Evolutionary conservation across 345 rosid species (phyloP).

Genomic region (Brassica incana): DNA sequence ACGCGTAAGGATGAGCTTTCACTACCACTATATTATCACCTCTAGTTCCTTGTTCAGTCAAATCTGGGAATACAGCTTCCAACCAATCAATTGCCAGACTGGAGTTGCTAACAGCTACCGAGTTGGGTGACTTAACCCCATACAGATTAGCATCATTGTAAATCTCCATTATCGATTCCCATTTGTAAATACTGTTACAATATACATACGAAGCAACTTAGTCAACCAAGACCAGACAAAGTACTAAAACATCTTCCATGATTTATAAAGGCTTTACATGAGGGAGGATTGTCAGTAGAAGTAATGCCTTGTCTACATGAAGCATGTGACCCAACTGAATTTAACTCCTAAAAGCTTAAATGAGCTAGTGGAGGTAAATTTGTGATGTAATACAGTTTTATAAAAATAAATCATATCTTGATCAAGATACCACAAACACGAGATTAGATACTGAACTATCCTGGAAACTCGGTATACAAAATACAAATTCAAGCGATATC

Average conservation of each 20-base stretch:
- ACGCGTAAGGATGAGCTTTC: slow-evolving; percentile 72
- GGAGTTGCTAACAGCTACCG: slow-evolving; percentile 67
- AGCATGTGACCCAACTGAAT: not conserved
- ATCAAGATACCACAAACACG: not conserved
- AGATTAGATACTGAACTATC: not conserved
- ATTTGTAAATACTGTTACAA: slow-evolving; percentile 66
- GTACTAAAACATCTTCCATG: slow-evolving; percentile 17
- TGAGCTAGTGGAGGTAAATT: not conserved
- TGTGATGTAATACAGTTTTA: slow-evolving; percentile 2
- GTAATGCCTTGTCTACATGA: not conserved
- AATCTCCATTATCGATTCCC: slow-evolving; percentile 83
- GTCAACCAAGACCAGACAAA: slow-evolving; percentile 23
- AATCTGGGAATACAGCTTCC: slow-evolving; percentile 88
- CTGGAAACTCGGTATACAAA: not conserved
- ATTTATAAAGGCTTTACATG: not conserved
- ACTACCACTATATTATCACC: slow-evolving; percentile 47
- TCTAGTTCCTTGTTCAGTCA: slow-evolving; percentile 55
- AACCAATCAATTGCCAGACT: slow-evolving; percentile 85
- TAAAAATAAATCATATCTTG: not conserved
- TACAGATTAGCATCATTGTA: slow-evolving; percentile 74
- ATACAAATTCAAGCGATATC: slow-evolving; percentile 7
- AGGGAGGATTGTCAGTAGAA: not conserved
- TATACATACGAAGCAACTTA: slow-evolving; percentile 25
- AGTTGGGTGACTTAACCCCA: slow-evolving; percentile 70
- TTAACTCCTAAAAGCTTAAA: not conserved